Conservation (phyloP, 2,329 filamentous ascomycete species). For the Penicillium sp. region DNA sequence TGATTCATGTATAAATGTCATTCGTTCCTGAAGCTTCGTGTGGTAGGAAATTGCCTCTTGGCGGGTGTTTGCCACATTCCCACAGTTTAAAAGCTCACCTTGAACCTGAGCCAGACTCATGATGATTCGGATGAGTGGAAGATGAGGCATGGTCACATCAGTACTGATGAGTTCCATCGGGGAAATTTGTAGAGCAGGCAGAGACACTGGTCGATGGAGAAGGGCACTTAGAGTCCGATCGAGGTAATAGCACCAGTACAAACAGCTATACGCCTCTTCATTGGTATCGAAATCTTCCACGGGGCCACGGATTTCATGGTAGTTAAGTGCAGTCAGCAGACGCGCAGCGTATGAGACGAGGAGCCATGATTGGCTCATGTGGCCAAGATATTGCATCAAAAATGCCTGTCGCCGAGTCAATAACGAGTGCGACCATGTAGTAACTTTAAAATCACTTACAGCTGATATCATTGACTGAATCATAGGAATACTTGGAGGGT, state of each 20-base stretch:
- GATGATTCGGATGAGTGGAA: slow-evolving; percentile 11
- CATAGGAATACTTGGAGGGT: slow-evolving; percentile 13
- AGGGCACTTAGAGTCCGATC: slow-evolving; percentile 26
- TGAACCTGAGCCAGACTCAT: slow-evolving; percentile 14
- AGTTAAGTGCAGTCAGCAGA: slow-evolving; percentile 22
- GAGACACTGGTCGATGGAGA: slow-evolving; percentile 18
- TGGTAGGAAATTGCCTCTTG: slow-evolving; percentile 10
- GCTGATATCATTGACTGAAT: slow-evolving; percentile 24
- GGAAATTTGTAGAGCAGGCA: slow-evolving; percentile 14
- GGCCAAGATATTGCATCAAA: slow-evolving; percentile 24
- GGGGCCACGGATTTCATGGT: slow-evolving; percentile 11
- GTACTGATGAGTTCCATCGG: slow-evolving; percentile 4
- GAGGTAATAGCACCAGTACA: slow-evolving; percentile 28
- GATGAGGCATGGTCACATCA: slow-evolving; percentile 3
- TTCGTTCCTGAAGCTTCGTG: slow-evolving; percentile 14
- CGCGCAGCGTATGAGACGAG: slow-evolving; percentile 25
- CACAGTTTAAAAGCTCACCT: slow-evolving; percentile 11
- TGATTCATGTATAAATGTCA: slow-evolving; percentile 15
- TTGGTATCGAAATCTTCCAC: slow-evolving; percentile 4
- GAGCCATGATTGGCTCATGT: slow-evolving; percentile 22
- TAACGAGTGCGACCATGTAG: too few species aligned
- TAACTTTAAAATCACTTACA: slow-evolving; percentile 10
- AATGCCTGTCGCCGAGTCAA: slow-evolving; percentile 13
- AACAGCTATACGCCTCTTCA: slow-evolving; percentile 17
- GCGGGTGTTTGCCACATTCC: slow-evolving; percentile 5